Conservation (phyloP, 306 rosid genomes). For the Calophaca sinica region DNA sequence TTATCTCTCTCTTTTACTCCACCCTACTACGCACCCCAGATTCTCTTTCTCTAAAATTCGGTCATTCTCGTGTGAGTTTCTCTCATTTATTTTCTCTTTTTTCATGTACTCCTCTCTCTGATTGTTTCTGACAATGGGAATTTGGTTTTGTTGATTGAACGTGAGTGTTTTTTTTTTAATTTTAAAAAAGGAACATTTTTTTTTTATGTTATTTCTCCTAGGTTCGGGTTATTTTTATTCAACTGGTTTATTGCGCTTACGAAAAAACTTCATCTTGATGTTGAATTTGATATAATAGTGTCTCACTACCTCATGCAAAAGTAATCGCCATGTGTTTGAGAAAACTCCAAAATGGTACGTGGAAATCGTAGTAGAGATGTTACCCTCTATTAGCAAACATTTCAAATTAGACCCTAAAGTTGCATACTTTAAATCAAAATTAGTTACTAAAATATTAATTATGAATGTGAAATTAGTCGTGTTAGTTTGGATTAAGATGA, state of each 20-base stretch:
- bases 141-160: too few species aligned
- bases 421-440: background rate
- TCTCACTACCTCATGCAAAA: conserved; percentile 5
- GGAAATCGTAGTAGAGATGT: background rate
- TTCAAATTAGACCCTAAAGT: background rate
- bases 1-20: background rate
- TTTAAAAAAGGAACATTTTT: too few species aligned
- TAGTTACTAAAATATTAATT: too few species aligned
- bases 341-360: background rate
- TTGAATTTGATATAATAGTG: background rate
- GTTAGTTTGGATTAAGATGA: conserved; percentile 3
- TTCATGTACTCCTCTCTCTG: too few species aligned
- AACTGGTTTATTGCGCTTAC: background rate
- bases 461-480: background rate
- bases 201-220: too few species aligned
- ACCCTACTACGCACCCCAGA: background rate
- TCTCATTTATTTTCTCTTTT: background rate
- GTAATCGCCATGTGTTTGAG: background rate
- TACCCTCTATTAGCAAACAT: background rate
- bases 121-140: too few species aligned
- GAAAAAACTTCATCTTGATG: conserved; percentile 7
- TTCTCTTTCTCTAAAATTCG: conserved; percentile 40
- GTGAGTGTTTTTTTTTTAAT: too few species aligned
- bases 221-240: too few species aligned
- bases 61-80: conserved; percentile 58